Evolutionary conservation across 208 protist genomes (phyloP), one percentile per base, ranked within the genome.

Genomic region (Balamuthia mandrillaris): DNA sequence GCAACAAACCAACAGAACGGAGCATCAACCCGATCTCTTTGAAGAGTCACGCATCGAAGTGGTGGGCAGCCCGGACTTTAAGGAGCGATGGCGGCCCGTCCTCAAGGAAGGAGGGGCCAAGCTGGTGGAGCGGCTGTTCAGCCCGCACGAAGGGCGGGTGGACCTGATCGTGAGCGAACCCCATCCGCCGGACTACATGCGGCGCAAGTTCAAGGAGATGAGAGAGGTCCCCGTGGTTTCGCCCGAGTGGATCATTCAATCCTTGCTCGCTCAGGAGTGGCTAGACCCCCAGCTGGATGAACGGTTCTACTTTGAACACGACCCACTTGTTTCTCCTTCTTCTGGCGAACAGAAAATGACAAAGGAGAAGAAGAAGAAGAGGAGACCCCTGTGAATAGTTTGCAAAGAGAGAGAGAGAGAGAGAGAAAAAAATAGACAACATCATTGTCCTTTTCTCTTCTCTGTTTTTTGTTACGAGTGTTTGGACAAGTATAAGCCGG

Each of bases 101-200:
- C 14, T 78, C 18, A 78, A 78, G 45, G 68, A 78, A 35, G 68
- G 68, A 12, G 68, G 68, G 0, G 68, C 68, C 44, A 78, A 78
- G 45, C 45, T 78, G 24, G 68, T 78, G 21, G 68, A 78, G 24
- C 68, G 68, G 2, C 45, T 78, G 18, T 78, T 78, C 44, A 78
- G 45, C 9, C 68, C 68, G 0, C 68, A 78, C 18, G 68, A 78
- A 29, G 68, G 9, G 12, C 18, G 68, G 14, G 68, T 78, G 14
- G 68, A 78, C 45, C 45, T 49, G 33, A 56, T 78, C 44, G 68
- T 78, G n/a, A 78, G 68, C 68, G 45, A 41, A 47, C 68, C 68
- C 4, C 45, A 78, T 47, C 68, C 68, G 45, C 45, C 51, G 2
- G 68, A 78, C 39, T 78, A 78, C 45, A 41, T 78, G 18, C 31